These are phyloP conservation scores for Deuterostichococcus epilithicus DNA, from an alignment of 139 green algal genomes.

Conservation along the genomic window DNA sequence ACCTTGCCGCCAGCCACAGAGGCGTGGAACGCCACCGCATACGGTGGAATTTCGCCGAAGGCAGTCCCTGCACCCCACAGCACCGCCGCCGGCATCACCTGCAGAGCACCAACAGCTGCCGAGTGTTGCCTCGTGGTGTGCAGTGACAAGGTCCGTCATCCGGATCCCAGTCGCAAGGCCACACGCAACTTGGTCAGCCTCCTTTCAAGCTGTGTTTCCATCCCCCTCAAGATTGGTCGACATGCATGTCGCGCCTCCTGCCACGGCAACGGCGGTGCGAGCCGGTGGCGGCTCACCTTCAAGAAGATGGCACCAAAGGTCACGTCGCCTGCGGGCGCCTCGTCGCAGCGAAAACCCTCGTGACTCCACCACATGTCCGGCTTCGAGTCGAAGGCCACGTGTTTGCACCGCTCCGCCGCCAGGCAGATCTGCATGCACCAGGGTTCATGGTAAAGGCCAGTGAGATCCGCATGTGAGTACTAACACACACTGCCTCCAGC, in stretches of 20 bases:
- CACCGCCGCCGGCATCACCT: constrained; percentile 63
- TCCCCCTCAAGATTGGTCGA: no score
- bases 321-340: constrained; percentile 8
- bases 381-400: constrained; percentile 65
- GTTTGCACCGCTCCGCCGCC: constrained; percentile 78
- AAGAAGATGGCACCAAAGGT: constrained; percentile 51
- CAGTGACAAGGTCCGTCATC: no score
- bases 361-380: constrained; percentile 78
- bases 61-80: constrained; percentile 89
- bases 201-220: no score
- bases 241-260: background rate
- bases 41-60: constrained; percentile 87
- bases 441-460: no score
- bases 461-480: no score
- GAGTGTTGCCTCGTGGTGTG: no score
- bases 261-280: background rate
- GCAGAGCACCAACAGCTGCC: no score
- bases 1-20: constrained; percentile 57
- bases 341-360: constrained; percentile 66
- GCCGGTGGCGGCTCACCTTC: constrained; percentile 58
- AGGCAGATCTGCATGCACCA: constrained; percentile 65
- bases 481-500: no score
- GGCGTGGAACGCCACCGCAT: constrained; percentile 80
- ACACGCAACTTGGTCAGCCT: no score
- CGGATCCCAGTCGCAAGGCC: no score